These are phyloP conservation scores for Hawksworthiomyces lignivorus DNA, from an alignment of 2,329 filamentous ascomycete species.

Conservation along the genomic window DNA sequence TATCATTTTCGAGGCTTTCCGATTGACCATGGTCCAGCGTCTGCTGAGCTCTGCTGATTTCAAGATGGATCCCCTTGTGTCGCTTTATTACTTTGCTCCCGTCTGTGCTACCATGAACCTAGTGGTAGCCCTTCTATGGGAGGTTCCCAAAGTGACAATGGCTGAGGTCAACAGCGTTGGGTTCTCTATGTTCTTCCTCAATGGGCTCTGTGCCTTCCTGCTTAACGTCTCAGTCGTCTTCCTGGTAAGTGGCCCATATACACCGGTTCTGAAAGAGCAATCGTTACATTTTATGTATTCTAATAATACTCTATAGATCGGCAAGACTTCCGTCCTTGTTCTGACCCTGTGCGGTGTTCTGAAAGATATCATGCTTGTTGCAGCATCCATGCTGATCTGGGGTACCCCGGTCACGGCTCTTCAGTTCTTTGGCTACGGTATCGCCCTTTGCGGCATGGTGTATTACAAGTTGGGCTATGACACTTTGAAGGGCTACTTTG, in stretches of 20 bases:
- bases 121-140: slow-evolving; percentile 63
- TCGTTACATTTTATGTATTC: no score
- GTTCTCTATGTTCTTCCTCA: slow-evolving; percentile 62
- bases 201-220: slow-evolving; percentile 70
- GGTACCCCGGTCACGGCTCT: slow-evolving; percentile 64
- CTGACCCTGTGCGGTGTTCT: slow-evolving; percentile 82
- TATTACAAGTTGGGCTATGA: slow-evolving; percentile 84
- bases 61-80: slow-evolving; percentile 88
- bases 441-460: slow-evolving; percentile 69
- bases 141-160: slow-evolving; percentile 62
- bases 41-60: slow-evolving; percentile 75
- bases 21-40: slow-evolving; percentile 77
- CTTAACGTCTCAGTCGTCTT: slow-evolving; percentile 83
- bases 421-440: slow-evolving; percentile 78
- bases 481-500: slow-evolving; percentile 71
- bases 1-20: slow-evolving; percentile 73
- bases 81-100: slow-evolving; percentile 83
- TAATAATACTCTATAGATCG: slow-evolving; percentile 49
- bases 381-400: slow-evolving; percentile 75
- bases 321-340: slow-evolving; percentile 79
- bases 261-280: no score
- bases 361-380: slow-evolving; percentile 79
- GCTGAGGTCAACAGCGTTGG: slow-evolving; percentile 67
- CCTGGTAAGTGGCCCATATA: slow-evolving; percentile 51
- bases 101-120: slow-evolving; percentile 79